Conservation (phyloP, 164 flowering plant genomes). For the Kalanchoe fedtschenkoi region DNA sequence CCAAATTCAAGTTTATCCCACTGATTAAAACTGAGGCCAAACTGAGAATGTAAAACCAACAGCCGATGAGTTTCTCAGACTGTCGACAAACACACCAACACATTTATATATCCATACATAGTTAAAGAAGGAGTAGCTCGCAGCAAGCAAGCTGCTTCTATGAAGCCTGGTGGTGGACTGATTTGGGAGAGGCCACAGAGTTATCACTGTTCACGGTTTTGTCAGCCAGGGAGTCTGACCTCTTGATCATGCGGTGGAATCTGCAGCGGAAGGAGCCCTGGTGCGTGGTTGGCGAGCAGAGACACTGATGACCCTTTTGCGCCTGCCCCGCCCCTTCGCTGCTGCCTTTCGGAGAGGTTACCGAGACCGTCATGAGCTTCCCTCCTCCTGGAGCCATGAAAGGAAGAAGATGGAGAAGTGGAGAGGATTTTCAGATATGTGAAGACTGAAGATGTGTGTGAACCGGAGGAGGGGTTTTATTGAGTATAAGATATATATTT, state of each 20-base stretch:
- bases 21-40: background rate
- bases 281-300: background rate
- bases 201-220: background rate
- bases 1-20: no score
- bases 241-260: slow-evolving; percentile 3
- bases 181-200: background rate
- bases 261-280: slow-evolving; percentile 4
- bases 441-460: background rate
- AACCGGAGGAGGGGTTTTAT: background rate
- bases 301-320: background rate
- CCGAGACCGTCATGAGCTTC: background rate
- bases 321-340: background rate
- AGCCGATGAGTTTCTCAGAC: background rate
- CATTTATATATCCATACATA: background rate
- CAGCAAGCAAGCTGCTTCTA: no score
- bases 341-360: background rate
- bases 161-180: background rate
- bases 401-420: background rate
- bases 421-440: background rate
- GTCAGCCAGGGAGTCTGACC: background rate
- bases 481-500: no score
- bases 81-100: slow-evolving; percentile 4
- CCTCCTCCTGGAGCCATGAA: background rate
- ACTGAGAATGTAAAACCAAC: background rate
- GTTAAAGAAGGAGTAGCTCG: background rate